Conservation (phyloP, 305 asterid species). For the Fraxinus velutina region DNA sequence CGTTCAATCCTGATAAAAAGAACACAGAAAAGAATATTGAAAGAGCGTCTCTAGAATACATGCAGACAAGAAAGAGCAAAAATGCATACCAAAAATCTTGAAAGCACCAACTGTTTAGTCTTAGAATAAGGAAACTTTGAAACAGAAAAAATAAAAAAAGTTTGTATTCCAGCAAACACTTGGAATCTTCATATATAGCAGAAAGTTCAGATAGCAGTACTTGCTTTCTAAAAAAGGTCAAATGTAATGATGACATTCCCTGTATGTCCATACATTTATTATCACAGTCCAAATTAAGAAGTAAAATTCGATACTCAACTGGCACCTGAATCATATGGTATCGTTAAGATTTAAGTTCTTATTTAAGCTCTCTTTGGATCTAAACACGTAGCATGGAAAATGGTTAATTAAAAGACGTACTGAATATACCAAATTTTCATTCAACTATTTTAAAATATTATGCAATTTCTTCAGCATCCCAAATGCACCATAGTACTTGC, state of each 20-base stretch:
- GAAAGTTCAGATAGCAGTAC: background rate
- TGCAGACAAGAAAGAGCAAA: conserved; percentile 25
- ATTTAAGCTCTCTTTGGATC: background rate
- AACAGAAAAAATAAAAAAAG: conserved; percentile 11
- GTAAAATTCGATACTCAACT: background rate
- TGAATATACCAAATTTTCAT: background rate
- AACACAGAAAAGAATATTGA: conserved; percentile 24
- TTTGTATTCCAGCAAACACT: background rate
- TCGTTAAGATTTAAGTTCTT: background rate
- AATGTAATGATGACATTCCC: background rate
- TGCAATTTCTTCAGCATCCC: background rate
- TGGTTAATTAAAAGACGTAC: background rate
- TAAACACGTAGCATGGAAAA: background rate
- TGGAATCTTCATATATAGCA: background rate
- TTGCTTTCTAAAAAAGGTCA: background rate
- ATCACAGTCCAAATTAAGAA: background rate
- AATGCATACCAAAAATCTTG: conserved; percentile 23
- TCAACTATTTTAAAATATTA: background rate
- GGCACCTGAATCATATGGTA: background rate
- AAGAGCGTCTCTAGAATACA: conserved; percentile 14
- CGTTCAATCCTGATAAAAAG: conserved; percentile 64
- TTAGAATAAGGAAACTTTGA: conserved; percentile 20
- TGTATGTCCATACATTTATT: background rate
- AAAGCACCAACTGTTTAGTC: conserved; percentile 24
- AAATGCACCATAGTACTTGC: background rate